These are phyloP conservation scores for Polygonum maritimum DNA, from an alignment of 148 eudicot species.

Conservation along the genomic window DNA sequence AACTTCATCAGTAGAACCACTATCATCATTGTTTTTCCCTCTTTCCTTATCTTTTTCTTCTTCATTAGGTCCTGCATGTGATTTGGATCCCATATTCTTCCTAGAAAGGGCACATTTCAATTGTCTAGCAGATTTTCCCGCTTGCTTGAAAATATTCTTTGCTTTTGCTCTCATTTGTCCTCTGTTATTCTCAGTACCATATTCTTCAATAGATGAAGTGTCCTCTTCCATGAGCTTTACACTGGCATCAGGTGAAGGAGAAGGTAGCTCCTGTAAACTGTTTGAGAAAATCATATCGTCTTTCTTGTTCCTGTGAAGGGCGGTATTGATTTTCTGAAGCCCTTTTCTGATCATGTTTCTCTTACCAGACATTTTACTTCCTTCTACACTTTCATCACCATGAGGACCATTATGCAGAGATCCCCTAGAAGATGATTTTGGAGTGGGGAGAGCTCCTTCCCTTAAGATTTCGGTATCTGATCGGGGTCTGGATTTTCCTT, in stretches of 20 bases:
- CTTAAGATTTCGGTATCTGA: conserved; percentile 28
- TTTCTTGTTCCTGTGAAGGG: conserved; percentile 39
- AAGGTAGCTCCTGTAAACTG: conserved; percentile 7
- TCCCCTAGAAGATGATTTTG: conserved; percentile 23
- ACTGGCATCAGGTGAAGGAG: conserved; percentile 42
- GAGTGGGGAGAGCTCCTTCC: conserved; percentile 21
- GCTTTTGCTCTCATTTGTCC: conserved; percentile 31
- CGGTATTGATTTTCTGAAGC: conserved; percentile 36
- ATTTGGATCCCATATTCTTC: conserved; percentile 33
- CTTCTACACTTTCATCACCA: conserved; percentile 22
- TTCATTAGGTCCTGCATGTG: conserved; percentile 11
- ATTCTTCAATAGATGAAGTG: conserved; percentile 24
- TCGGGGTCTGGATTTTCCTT: conserved; percentile 41
- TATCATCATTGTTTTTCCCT: conserved; percentile 12
- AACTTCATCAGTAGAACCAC: conserved; percentile 43
- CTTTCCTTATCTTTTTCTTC: background rate
- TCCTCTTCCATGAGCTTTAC: conserved; percentile 43
- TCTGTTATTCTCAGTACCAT: conserved; percentile 33
- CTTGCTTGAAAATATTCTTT: conserved; percentile 46
- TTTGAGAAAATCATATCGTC: conserved; percentile 15
- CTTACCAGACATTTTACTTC: conserved; percentile 5
- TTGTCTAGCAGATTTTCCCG: conserved; percentile 46
- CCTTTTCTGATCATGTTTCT: conserved; percentile 42
- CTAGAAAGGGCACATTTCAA: conserved; percentile 31
- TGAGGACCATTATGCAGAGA: conserved; percentile 25